Conservation (phyloP, 2,329 filamentous ascomycete species). For the Xylaria sp. region DNA sequence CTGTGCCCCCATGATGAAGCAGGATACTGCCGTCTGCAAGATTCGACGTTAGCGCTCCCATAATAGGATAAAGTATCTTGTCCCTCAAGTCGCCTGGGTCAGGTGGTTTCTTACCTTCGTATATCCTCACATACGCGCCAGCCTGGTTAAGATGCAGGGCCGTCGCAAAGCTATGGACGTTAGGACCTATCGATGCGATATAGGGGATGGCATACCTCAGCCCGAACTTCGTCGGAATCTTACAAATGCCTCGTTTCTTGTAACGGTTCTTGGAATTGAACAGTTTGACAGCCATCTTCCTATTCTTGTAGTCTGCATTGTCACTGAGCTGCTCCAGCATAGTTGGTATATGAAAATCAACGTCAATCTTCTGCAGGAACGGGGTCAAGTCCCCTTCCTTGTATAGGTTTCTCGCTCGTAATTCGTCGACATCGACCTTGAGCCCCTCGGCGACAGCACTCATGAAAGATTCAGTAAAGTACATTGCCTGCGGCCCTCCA, state of each 20-base stretch:
- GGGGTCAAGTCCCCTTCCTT: slow-evolving; percentile 75
- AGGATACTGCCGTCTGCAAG: slow-evolving; percentile 78
- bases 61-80: background rate
- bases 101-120: slow-evolving; percentile 56
- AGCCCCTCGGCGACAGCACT: slow-evolving; percentile 84
- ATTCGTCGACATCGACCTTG: slow-evolving; percentile 74
- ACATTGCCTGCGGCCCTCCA: slow-evolving; percentile 91
- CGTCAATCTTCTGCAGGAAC: slow-evolving; percentile 83
- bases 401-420: slow-evolving; percentile 88
- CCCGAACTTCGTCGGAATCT: slow-evolving; percentile 94
- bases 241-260: slow-evolving; percentile 82
- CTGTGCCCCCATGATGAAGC: slow-evolving; percentile 89
- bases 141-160: slow-evolving; percentile 94
- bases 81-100: no score
- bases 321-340: slow-evolving; percentile 87
- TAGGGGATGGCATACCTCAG: slow-evolving; percentile 59
- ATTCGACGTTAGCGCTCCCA: background rate
- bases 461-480: slow-evolving; percentile 86
- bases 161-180: slow-evolving; percentile 60
- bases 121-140: slow-evolving; percentile 90
- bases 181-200: background rate
- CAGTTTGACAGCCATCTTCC: slow-evolving; percentile 67
- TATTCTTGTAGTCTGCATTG: slow-evolving; percentile 69
- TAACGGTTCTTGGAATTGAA: slow-evolving; percentile 87
- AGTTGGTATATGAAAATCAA: slow-evolving; percentile 84